Conservation (phyloP, 768 basidiomycete genomes). For the Dictyophora rubrovolvata region DNA sequence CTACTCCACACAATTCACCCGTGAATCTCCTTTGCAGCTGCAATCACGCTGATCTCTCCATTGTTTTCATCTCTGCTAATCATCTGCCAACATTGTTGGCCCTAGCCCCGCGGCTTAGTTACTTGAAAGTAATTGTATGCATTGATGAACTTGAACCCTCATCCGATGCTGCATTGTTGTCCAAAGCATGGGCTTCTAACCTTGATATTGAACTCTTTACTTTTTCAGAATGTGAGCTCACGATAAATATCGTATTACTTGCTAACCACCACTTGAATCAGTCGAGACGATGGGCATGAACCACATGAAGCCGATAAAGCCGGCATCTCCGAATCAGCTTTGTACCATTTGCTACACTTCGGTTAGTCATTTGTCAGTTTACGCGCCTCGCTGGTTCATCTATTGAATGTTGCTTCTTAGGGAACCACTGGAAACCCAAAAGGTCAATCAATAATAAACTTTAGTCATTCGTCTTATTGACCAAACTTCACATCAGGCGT, state of each 20-base stretch:
- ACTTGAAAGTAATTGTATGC: constrained; percentile 65
- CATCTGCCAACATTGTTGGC: constrained; percentile 74
- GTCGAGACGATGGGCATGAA: constrained; percentile 68
- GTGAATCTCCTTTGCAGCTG: constrained; percentile 38
- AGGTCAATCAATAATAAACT: constrained; percentile 30
- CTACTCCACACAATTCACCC: constrained; percentile 4
- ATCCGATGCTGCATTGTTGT: constrained; percentile 39
- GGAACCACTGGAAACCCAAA: constrained; percentile 78
- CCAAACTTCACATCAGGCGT: constrained; percentile 38
- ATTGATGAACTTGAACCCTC: constrained; percentile 52
- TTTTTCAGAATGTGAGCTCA: constrained; percentile 45
- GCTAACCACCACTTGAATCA: constrained; percentile 19
- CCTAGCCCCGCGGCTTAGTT: constrained; percentile 48
- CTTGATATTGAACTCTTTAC: constrained; percentile 54
- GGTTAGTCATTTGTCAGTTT: constrained; percentile 33
- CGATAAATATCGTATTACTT: neutral
- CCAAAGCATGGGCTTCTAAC: constrained; percentile 60
- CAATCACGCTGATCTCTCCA: constrained; percentile 70
- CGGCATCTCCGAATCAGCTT: constrained; percentile 49
- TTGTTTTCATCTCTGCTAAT: constrained; percentile 63
- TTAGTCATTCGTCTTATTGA: constrained; percentile 1
- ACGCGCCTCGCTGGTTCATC: neutral
- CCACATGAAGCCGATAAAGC: constrained; percentile 43
- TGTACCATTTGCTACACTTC: constrained; percentile 94
- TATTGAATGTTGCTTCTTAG: constrained; percentile 24